Evolutionary conservation across 495 filamentous ascomycete species (phyloP).

Genomic region (Schizothecium vesticola): DNA sequence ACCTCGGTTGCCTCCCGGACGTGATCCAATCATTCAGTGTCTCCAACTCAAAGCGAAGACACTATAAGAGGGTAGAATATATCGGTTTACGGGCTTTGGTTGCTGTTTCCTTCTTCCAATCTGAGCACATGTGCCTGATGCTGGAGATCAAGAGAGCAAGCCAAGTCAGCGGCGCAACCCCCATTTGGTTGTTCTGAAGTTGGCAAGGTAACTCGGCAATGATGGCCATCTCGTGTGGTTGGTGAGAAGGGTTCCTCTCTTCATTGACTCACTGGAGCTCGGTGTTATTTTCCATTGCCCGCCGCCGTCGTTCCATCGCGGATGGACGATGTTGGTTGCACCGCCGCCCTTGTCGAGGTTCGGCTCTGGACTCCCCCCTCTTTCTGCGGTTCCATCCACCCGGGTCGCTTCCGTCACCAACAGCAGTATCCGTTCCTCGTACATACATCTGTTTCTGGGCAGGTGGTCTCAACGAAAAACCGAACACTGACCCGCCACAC

Average conservation of each 20-base stretch:
- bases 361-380: background rate
- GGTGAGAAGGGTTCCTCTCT: too few species aligned
- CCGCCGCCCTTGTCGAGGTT: background rate
- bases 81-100: too few species aligned
- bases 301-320: background rate
- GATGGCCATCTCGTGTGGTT: background rate
- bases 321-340: background rate
- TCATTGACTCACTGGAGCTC: background rate
- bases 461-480: too few species aligned
- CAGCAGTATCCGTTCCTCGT: background rate
- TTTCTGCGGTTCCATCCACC: background rate
- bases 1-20: background rate
- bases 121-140: too few species aligned
- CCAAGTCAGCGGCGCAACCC: background rate
- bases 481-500: too few species aligned
- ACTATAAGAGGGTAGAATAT: background rate
- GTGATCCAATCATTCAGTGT: background rate
- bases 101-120: too few species aligned
- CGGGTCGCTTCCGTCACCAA: background rate
- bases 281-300: background rate
- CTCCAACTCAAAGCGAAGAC: background rate
- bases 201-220: background rate
- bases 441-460: too few species aligned
- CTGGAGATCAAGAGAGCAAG: background rate
- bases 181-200: background rate